Evolutionary conservation across 352 stramenopile species (phyloP).

Genomic region (Phytophthora hibernalis): DNA sequence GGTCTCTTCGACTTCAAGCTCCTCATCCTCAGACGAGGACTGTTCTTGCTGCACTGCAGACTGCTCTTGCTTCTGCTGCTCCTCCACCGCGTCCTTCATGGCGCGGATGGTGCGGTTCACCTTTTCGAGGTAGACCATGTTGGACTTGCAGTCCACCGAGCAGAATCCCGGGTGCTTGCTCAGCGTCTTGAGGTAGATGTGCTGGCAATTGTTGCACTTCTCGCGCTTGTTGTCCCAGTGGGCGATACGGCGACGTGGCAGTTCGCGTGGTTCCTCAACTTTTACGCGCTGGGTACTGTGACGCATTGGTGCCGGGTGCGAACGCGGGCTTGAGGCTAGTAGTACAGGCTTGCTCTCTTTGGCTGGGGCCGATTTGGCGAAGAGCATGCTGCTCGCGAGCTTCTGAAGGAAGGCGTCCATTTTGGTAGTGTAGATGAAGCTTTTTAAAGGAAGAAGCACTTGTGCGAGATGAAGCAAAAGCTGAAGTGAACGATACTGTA

Average conservation of each 20-base stretch:
- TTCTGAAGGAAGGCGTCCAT: constrained; percentile 62
- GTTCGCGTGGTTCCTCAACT: constrained; percentile 42
- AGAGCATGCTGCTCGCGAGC: constrained; percentile 41
- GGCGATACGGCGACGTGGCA: constrained; percentile 55
- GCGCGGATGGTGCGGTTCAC: constrained; percentile 84
- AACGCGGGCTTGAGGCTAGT: constrained; percentile 26
- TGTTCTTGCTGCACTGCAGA: constrained; percentile 7
- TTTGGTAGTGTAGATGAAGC: constrained; percentile 2
- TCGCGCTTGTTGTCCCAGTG: constrained; percentile 90
- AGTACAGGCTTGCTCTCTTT: constrained; percentile 32
- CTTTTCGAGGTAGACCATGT: constrained; percentile 83
- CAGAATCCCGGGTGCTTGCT: constrained; percentile 79
- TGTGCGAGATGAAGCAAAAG: constrained; percentile 45
- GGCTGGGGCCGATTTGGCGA: constrained; percentile 33
- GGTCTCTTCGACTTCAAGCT: constrained; percentile 23
- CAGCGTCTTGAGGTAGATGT: constrained; percentile 89
- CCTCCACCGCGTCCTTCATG: constrained; percentile 74
- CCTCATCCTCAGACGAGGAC: constrained; percentile 15
- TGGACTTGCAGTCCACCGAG: constrained; percentile 91
- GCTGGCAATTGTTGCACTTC: constrained; percentile 84
- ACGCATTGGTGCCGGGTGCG: constrained; percentile 12
- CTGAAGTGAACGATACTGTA: constrained; percentile 37
- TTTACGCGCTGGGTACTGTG: constrained; percentile 64
- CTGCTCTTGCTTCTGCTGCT: constrained; percentile 36
- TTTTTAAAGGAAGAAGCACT: constrained; percentile 17